Percentiles rank a stretch among this genome's conserved stretches.
These are phyloP conservation scores for Sphaerostilbella broomeana DNA, from an alignment of 2,329 filamentous ascomycete species.

Conservation along the genomic window DNA sequence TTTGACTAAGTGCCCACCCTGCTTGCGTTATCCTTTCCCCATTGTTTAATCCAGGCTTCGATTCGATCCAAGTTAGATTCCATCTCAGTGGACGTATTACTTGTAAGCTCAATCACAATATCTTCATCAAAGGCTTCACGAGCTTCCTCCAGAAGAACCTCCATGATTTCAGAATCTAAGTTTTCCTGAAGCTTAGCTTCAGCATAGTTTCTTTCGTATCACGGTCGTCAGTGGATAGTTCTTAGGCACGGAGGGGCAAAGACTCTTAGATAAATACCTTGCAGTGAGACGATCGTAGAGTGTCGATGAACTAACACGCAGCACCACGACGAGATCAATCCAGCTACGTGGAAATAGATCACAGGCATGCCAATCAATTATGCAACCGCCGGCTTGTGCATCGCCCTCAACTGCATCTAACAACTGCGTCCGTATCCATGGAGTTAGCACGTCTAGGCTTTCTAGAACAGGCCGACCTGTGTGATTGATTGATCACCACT, in stretches of 20 bases:
- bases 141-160: slow-evolving; percentile 86
- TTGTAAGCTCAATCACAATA: slow-evolving; percentile 82
- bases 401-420: slow-evolving; percentile 85
- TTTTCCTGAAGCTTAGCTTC: slow-evolving; percentile 93
- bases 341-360: slow-evolving; percentile 89
- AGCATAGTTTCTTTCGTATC: slow-evolving; percentile 63
- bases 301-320: slow-evolving; percentile 71
- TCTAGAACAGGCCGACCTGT: too few relatives aligned
- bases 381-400: slow-evolving; percentile 68
- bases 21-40: slow-evolving; percentile 58
- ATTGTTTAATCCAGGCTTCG: slow-evolving; percentile 72
- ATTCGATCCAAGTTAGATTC: slow-evolving; percentile 83
- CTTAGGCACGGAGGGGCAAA: background rate
- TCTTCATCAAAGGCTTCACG: slow-evolving; percentile 78
- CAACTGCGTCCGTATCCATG: slow-evolving; percentile 46
- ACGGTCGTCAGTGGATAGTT: background rate
- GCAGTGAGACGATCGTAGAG: slow-evolving; percentile 78
- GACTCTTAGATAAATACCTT: slow-evolving; percentile 48
- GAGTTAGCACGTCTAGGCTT: too few relatives aligned
- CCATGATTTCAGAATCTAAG: slow-evolving; percentile 95
- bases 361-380: slow-evolving; percentile 98
- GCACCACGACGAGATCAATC: slow-evolving; percentile 91
- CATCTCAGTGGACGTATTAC: slow-evolving; percentile 76
- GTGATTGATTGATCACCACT: too few relatives aligned
- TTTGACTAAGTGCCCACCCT: too few relatives aligned